Base-by-base conservation (phyloP, 108 stramenopile genomes). In the Stephanodiscus minutulus region DNA sequence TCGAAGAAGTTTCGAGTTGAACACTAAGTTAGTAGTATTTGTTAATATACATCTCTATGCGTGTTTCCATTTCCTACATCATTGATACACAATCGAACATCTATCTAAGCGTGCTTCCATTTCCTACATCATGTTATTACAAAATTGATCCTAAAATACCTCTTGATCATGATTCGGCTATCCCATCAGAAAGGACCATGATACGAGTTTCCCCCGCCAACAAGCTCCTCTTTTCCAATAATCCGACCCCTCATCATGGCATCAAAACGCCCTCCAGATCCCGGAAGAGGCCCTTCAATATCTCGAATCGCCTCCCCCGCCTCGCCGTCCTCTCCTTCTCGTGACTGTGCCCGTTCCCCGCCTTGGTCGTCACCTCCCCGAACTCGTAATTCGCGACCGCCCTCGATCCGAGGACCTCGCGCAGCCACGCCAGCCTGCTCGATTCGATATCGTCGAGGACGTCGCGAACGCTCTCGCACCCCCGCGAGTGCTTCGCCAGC, bases 401-500 rank as follows among this genome's bases (percentile, higher is more conserved):
- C 41, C 64, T 64, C 7, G 36, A 31, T 7, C 76, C 68, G 15
- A 69, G 44, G 1, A 55, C 61, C 8, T 60, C 68, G 5, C 76
- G 64, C 10, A 77, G 28, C 76, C 76, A 77, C 0, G 18, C 15
- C 63, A 70, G 58, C 0, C 76, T 61, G 41, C 50, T 66, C 31
- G 36, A 11, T 52, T 77, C 69, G 59, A 77, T 71, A 41, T 77
- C 76, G 39, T 49, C 27, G 27, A 70, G 46, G 0, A 77, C 61
- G 24, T 77, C 69, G 28, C 61, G 54, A 0, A 77, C 76, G 10
- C 33, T 66, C 36, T 70, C 70, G 41, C 52, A 66, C 7, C 76
- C 76, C 43, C 69, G 64, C 13, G 64, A 55, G 61, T 77, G 76
- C 56, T 77, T 77, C 35, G 65, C 25, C 46, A 77, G 48, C 35